Evolutionary conservation across 768 basidiomycete genomes (phyloP).

Genomic region (Pisolithus microcarpus): DNA sequence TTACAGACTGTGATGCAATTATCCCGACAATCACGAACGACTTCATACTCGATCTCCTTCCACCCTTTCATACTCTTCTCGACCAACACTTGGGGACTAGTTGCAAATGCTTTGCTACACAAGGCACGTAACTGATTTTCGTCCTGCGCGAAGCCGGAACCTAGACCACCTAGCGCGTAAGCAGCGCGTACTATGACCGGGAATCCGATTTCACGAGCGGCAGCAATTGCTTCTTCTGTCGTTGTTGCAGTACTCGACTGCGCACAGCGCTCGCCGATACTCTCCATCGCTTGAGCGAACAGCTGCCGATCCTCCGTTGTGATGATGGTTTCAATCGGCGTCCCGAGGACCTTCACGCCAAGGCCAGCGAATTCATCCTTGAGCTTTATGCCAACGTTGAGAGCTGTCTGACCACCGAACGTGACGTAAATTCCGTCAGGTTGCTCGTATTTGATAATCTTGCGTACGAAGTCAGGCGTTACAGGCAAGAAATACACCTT

Average conservation of each 20-base stretch:
- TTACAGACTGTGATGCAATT: conserved; percentile 99
- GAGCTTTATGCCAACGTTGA: conserved; percentile 94
- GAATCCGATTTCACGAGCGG: conserved; percentile 82
- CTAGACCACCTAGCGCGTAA: conserved; percentile 92
- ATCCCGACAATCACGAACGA: conserved; percentile 93
- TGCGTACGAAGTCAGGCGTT: conserved; percentile 94
- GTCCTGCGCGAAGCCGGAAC: conserved; percentile 93
- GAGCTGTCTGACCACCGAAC: conserved; percentile 95
- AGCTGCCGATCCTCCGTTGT: conserved; percentile 94
- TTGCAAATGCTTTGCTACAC: conserved; percentile 93
- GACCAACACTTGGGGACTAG: conserved; percentile 95
- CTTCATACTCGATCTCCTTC: conserved; percentile 99
- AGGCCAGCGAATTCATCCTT: conserved; percentile 91
- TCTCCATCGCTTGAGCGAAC: conserved; percentile 89
- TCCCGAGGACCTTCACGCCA: conserved; percentile 91
- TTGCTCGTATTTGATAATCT: conserved; percentile 97
- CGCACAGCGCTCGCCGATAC: conserved; percentile 94
- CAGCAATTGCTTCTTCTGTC: conserved; percentile 71
- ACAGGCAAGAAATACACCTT: conserved; percentile 99
- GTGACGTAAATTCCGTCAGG: conserved; percentile 99
- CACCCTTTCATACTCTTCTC: conserved; percentile 99
- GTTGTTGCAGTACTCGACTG: conserved; percentile 86
- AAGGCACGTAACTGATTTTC: conserved; percentile 83
- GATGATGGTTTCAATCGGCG: conserved; percentile 95
- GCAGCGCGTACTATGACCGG: conserved; percentile 97